phyloP scores from a whole-genome alignment of 2,329 filamentous ascomycete species.

The Parasarocladium wereldwijsianum region DNA sequence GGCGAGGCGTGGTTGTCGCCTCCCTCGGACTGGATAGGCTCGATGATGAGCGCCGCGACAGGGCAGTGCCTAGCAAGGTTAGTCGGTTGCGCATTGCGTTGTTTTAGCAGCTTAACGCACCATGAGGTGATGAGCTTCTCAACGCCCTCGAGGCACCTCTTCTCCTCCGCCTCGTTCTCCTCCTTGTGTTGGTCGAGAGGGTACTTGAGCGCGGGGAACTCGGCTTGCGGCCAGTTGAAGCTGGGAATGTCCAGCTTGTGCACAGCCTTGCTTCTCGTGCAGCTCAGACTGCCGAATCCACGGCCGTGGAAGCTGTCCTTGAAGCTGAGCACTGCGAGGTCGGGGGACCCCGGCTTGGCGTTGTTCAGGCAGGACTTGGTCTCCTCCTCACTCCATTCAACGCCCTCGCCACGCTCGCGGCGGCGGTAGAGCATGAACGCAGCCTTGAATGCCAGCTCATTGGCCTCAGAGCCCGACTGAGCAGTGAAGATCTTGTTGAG shows the following conservation, averaged over 20 bases:
- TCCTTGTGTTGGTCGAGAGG: constrained; percentile 54
- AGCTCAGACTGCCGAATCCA: constrained; percentile 63
- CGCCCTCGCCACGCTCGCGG: constrained; percentile 52
- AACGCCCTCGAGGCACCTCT: constrained; percentile 57
- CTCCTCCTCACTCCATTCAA: constrained; percentile 58
- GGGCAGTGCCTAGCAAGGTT: too few relatives aligned
- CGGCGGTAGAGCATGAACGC: constrained; percentile 72
- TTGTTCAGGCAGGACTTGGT: constrained; percentile 56
- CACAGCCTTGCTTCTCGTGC: constrained; percentile 68
- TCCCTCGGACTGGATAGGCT: constrained; percentile 73
- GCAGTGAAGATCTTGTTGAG: constrained; percentile 70
- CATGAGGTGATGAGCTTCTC: constrained; percentile 53
- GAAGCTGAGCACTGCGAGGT: constrained; percentile 68
- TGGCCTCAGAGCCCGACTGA: constrained; percentile 67
- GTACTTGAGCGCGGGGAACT: constrained; percentile 66
- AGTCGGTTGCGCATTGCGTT: too few relatives aligned
- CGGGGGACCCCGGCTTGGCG: constrained; percentile 54
- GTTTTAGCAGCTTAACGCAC: neutral
- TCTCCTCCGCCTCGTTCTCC: constrained; percentile 59
- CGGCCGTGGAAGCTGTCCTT: constrained; percentile 67
- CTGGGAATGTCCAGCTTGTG: constrained; percentile 82
- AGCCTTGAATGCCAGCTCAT: constrained; percentile 75
- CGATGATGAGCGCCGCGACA: constrained; percentile 59
- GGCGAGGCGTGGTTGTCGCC: constrained; percentile 74
- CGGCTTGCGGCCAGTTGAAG: constrained; percentile 73